Evolutionary conservation across 352 stramenopile genomes (phyloP).

Genomic region (Pythium phragmitis): DNA sequence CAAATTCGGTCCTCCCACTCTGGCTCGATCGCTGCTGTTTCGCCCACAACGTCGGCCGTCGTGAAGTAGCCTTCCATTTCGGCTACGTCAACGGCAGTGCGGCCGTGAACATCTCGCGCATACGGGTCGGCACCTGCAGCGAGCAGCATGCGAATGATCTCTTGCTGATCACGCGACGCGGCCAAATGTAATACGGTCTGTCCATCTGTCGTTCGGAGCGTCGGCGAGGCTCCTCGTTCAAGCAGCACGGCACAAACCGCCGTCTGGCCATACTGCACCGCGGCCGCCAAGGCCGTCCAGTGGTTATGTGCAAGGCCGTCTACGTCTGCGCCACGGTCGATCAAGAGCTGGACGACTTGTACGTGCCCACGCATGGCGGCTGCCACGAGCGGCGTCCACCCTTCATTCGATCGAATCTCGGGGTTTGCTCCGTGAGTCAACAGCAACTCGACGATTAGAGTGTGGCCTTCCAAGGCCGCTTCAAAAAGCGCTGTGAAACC

Average conservation of each 20-base stretch:
- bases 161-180: neutral
- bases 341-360: neutral
- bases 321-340: slow-evolving; percentile 1
- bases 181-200: slow-evolving; percentile 5
- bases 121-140: neutral
- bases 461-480: neutral
- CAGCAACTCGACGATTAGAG: neutral
- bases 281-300: slow-evolving; percentile 3
- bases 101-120: slow-evolving; percentile 3
- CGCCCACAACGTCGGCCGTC: neutral
- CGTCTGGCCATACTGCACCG: neutral
- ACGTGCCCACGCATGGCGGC: neutral
- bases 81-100: neutral
- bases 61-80: neutral
- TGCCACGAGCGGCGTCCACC: neutral
- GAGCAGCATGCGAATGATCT: slow-evolving; percentile 1
- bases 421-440: neutral
- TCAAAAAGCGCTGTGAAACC: neutral
- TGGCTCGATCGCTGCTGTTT: neutral
- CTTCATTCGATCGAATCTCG: neutral
- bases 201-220: neutral
- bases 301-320: neutral
- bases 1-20: neutral
- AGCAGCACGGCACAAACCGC: slow-evolving; percentile 2
- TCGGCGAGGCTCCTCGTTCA: neutral